Percentiles rank a stretch among this genome's conserved stretches.
These are phyloP conservation scores for Chrysochromulina parva DNA, from an alignment of 78 protist species.

Conservation along the genomic window DNA sequence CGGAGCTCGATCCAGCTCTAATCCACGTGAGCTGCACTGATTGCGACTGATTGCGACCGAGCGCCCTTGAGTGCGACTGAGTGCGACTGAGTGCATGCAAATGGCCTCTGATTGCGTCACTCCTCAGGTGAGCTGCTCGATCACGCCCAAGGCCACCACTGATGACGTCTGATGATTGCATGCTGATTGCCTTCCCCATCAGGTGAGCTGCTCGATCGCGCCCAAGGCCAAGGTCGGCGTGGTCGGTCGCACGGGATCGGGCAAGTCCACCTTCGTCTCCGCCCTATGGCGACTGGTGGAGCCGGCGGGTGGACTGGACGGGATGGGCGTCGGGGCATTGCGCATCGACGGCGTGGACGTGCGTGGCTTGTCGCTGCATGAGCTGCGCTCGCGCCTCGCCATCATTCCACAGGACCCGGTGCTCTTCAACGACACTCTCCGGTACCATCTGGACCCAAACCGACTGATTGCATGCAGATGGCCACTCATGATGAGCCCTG, in stretches of 20 bases:
- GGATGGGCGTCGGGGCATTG: neutral
- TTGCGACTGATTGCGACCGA: too few species aligned
- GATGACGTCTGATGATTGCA: too few species aligned
- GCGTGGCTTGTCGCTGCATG: constrained; percentile 51
- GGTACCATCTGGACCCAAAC: too few species aligned
- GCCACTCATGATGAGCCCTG: too few species aligned
- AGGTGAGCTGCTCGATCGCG: neutral
- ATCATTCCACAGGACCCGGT: constrained; percentile 94
- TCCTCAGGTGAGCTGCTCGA: too few species aligned
- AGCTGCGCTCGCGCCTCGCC: constrained; percentile 71
- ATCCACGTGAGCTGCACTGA: too few species aligned
- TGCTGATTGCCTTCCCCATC: neutral
- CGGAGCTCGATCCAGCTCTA: too few species aligned
- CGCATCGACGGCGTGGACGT: constrained; percentile 69
- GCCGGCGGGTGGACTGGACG: constrained; percentile 34
- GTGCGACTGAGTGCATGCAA: too few species aligned
- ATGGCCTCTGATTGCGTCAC: too few species aligned
- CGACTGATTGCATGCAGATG: too few species aligned
- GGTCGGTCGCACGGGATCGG: constrained; percentile 63
- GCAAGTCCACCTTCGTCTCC: constrained; percentile 49
- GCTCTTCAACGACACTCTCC: constrained; percentile 78
- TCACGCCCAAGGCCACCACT: too few species aligned
- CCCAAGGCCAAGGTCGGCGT: constrained; percentile 45
- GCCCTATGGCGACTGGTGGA: constrained; percentile 35
- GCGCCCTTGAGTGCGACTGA: too few species aligned